Base-by-base conservation (phyloP, 768 basidiomycete genomes). In the Leccinum imitatum region DNA sequence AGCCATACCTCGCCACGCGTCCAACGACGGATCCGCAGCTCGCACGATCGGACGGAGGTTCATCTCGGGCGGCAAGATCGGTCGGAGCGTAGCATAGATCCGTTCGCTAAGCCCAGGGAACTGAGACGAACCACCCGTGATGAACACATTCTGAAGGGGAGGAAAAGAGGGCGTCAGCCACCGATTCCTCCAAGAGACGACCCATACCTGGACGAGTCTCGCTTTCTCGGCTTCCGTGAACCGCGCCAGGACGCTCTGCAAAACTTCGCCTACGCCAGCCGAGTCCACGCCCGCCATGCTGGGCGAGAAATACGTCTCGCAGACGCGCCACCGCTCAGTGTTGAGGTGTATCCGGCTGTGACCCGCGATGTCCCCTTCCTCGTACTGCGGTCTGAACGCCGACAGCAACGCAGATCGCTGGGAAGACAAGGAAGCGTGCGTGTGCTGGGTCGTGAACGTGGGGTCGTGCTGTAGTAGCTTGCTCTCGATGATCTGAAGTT, bases 1-100 rank as follows among this genome's bases (percentile, higher is more conserved):
- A 14, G 91, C 91, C 93, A 99, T 95, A 7, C 97, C 97, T 46
- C 83, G 80, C 95, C 95, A 99, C 15, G 95, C 89, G 66, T 96
- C 93, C 61, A 86, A 64, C 13, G 75, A 63, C 1, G 91, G 85
- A 69, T 97, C 86, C 2, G 67, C 75, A 1, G 95, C 91, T 1
- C 80, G 76, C 35, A 76, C 72, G 47, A 95, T 82, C 50, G 80
- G 71, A 0, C 63, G 56, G 21, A 99, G 80, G 6, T 83, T 79
- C 76, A 90, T 89, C 58, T 89, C 89, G 14, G 93, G 90, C 0
- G 93, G 91, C 9, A 98, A 79, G 54, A 95, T 84, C 2, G 95
- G 91, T 17, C 89, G 85, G n/a, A 99, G 75, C 19, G 85, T 82
- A 27, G 82, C 78, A n/a, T 86, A 79, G 41, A 98, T 78, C 3